Conservation (phyloP, 768 basidiomycete species). For the Auriscalpium microsporum region DNA sequence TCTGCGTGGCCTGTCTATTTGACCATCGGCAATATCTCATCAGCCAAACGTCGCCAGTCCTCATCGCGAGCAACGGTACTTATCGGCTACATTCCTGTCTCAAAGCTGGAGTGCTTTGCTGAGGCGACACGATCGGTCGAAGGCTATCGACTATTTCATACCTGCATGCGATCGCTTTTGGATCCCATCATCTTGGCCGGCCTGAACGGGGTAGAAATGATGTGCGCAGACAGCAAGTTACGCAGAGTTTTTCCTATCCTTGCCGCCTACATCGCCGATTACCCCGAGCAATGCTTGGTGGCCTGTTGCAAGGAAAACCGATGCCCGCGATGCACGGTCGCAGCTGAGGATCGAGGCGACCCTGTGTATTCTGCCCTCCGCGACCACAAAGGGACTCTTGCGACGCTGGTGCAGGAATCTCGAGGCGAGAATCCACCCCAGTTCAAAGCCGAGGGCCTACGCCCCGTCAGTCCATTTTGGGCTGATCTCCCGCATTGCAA, state of each 20-base stretch:
- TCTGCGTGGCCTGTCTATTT: constrained; percentile 38
- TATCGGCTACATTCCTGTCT: constrained; percentile 32
- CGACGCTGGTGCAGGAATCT: background rate
- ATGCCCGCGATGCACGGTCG: constrained; percentile 10
- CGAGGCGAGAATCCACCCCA: background rate
- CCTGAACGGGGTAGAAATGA: constrained; percentile 25
- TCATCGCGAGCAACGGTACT: constrained; percentile 27
- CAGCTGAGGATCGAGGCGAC: constrained; percentile 3
- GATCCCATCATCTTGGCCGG: constrained; percentile 24
- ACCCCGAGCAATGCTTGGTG: constrained; percentile 37
- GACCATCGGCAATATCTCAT: constrained; percentile 35
- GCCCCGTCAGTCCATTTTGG: constrained; percentile 33
- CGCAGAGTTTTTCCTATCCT: constrained; percentile 31
- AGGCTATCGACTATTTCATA: constrained; percentile 28
- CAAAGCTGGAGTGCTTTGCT: constrained; percentile 23
- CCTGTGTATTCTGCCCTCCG: background rate
- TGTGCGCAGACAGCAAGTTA: constrained; percentile 27
- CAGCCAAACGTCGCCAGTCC: constrained; percentile 29
- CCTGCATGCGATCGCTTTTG: constrained; percentile 27
- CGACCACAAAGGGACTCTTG: background rate
- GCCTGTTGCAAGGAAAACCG: constrained; percentile 19
- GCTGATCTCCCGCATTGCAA: constrained; percentile 6
- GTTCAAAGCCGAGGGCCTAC: constrained; percentile 10
- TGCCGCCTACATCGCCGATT: constrained; percentile 31
- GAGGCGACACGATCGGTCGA: constrained; percentile 14